Evolutionary conservation across 2,329 filamentous ascomycete genomes (phyloP), one percentile per base, ranked within the genome.

Genomic region (Mycogone perniciosa): DNA sequence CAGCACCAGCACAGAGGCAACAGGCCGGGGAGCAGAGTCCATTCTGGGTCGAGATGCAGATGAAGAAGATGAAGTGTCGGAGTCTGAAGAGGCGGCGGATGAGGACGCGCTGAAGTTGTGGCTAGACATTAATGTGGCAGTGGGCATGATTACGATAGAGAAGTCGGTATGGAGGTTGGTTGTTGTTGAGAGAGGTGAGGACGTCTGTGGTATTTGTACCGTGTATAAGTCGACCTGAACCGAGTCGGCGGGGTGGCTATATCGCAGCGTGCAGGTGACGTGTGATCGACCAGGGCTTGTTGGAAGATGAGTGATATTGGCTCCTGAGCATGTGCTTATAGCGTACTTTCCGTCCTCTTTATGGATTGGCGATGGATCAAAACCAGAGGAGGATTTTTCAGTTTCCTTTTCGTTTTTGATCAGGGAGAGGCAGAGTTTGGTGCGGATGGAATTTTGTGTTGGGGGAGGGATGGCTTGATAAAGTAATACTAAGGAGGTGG

Each of bases 1-100:
- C 57, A 85, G 70, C 31, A 80, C 71, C 69, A 80, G 75, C 50
- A 84, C 79, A 7, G 77, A 77, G 59, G 73, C 77, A 37, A 76
- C 69, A 33, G 73, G 71, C 42, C 67, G 65, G 38, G 60, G 59
- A 5, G 67, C 59, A n/a, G 72, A 64, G 56, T 80, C 76, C 76
- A 80, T 77, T 65, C 71, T 75, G 67, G 66, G 61, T 56, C 71
- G 65, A 57, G 51, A 56, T 57, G 5, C 7, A 10, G 44, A n/a
- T 20, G 67, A 59, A 26, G 68, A 62, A 8, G 68, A 67, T 7
- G 74, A 73, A 44, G 68, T 56, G 53, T 73, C 71, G 37, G 73
- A 73, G 59, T 72, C 71, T 54, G 71, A 71, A 0, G 70, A 67
- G 3, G 58, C 54, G 47, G 61, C 58, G 37, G 62, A 63, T 43